phyloP scores from a whole-genome alignment of 805 yeast genomes.

The Sugiyamaella boreocaroliniensis region DNA sequence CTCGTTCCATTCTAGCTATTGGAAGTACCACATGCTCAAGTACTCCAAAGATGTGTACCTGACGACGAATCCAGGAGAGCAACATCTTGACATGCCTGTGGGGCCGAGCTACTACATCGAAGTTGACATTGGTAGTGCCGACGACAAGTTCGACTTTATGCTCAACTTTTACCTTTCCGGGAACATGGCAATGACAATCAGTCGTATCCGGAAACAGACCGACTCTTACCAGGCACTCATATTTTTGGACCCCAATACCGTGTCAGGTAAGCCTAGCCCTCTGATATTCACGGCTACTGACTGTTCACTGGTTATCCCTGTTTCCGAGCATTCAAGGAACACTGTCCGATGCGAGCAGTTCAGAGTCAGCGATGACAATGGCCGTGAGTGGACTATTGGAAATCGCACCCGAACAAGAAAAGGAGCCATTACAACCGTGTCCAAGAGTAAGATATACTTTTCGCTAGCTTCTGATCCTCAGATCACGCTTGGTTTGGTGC shows the following conservation, averaged over 20 bases:
- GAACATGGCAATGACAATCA: constrained; percentile 4
- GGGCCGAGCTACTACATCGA: constrained; percentile 57
- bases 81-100: constrained; percentile 51
- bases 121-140: neutral
- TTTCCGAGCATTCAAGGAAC: neutral
- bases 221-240: neutral
- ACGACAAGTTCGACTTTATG: constrained; percentile 5
- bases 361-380: neutral
- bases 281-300: neutral
- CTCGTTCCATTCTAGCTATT: constrained; percentile 27
- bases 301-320: neutral
- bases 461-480: neutral
- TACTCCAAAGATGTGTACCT: constrained; percentile 51
- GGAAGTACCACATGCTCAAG: constrained; percentile 59
- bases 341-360: constrained; percentile 1
- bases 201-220: neutral
- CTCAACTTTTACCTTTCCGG: constrained; percentile 7
- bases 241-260: neutral
- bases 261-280: neutral
- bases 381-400: constrained; percentile 3
- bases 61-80: constrained; percentile 59
- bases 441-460: neutral
- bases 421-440: neutral
- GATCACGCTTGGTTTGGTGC: constrained; percentile 8
- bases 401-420: neutral